Base-by-base conservation (phyloP, 805 yeast species). In the Ogataea zsoltii region DNA sequence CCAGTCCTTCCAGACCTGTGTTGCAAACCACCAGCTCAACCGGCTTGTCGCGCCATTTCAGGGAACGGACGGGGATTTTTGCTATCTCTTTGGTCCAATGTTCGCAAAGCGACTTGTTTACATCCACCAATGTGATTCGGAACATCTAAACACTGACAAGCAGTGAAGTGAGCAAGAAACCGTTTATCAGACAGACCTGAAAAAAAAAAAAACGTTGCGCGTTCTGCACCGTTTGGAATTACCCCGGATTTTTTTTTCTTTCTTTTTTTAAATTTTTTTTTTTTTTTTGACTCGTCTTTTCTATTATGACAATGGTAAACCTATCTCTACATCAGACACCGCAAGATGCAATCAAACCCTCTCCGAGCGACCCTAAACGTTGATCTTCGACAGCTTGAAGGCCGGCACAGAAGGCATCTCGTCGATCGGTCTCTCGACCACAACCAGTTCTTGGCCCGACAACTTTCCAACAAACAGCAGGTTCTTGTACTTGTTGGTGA, bases 341-440 rank as follows among this genome's bases (percentile, higher is more conserved):
- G n/a, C n/a, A n/a, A n/a, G n/a, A n/a, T n/a, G n/a, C n/a, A n/a
- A n/a, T n/a, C n/a, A n/a, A n/a, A n/a, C n/a, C n/a, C n/a, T n/a
- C n/a, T n/a, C n/a, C n/a, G n/a, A n/a, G n/a, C n/a, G n/a, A 28
- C 31, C 6, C 21, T 43, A 47, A 23, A 80, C 67, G 53, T 69
- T 71, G 46, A 80, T 69, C 60, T 80, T 80, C 45, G 82, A 76
- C 51, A 80, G 65, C 50, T 79, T 76, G 66, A 84, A 86, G 41
- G 92, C 90, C 34, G 86, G 79, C 16, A 81, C 71, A 14, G 76
- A 65, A 23, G 81, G 75, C 54, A 63, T 55, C 26, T 81, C 75
- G 56, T 74, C 76, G 41, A 77, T 68, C 4, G 94, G 92, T 63
- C 90, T 76, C 63, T 91, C 97, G 32, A 89, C 78, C 23, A 91